Evolutionary conservation across 306 rosid genomes (phyloP), one percentile per base, ranked within the genome.

Genomic region (Dicorynia guianensis): DNA sequence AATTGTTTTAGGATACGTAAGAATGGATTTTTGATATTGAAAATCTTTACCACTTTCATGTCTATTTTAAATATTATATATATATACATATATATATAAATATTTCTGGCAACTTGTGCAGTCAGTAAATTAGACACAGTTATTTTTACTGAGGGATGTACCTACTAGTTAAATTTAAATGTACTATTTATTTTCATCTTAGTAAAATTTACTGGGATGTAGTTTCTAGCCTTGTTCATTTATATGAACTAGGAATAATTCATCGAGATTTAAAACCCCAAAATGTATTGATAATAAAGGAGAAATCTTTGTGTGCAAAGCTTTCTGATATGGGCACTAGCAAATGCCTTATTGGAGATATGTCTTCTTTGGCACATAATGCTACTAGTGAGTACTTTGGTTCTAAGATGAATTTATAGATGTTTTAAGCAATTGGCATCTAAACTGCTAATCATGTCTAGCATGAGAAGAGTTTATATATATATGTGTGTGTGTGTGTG

Each of bases 271-370:
- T 93, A 69, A 93, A 93, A 83, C 98, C 98, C 46, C 97, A 91
- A 76, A 93, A 93, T 87, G 97, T 93, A 74, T 87, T 93, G 85
- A 87, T 93, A 76, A 60, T 66, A 53, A 88, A 79, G 78, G 90
- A 89, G 75, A 87, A 73, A 81, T 70, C 82, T 63, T 59, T 89
- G 33, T 82, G 89, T 73, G 96, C 97, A 53, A 93, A 93, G 86
- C 86, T 93, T 69, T 93, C 98, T 40, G 98, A 93, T 75, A 93
- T 93, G 97, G 98, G 98, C 78, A 93, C 91, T 43, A 93, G 98
- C 85, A 89, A 87, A 80, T 89, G 89, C 25, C 98, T 93, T 81
- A 68, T 18, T 18, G 94, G 80, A 67, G 83, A 93, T 71, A 84
- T 85, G 93, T 91, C 98, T 50, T 91, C 98, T 60, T 80, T 93